Percentiles rank a stretch among this genome's conserved stretches.
Conservation (phyloP, 139 green algal genomes). For the Yamagishiella unicocca region DNA sequence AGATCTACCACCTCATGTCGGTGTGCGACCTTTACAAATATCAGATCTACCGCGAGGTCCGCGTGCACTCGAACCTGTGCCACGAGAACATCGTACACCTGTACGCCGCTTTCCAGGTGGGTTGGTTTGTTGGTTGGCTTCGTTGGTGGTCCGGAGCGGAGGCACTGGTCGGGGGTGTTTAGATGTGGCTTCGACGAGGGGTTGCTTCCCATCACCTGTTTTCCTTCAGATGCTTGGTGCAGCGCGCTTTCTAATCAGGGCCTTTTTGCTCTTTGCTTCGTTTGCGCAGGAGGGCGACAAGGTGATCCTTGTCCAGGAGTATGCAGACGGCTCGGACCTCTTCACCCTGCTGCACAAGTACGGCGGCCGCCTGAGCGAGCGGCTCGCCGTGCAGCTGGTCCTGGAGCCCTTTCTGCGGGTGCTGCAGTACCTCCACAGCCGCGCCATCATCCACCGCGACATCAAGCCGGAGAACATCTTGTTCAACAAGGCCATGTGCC, state of each 20-base stretch:
- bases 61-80: constrained; percentile 60
- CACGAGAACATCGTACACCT: constrained; percentile 75
- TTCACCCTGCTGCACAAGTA: constrained; percentile 74
- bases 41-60: constrained; percentile 75
- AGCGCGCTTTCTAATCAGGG: neutral
- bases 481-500: constrained; percentile 66
- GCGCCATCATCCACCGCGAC: constrained; percentile 69
- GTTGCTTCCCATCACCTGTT: neutral
- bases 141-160: no score
- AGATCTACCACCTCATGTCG: constrained; percentile 62
- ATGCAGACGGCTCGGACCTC: constrained; percentile 69
- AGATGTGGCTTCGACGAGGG: neutral
- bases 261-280: neutral
- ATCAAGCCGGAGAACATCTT: constrained; percentile 78
- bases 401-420: constrained; percentile 74
- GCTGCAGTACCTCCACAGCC: constrained; percentile 64
- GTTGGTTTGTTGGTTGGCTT: neutral
- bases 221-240: neutral
- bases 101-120: constrained; percentile 63
- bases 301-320: constrained; percentile 70
- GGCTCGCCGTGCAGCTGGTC: constrained; percentile 72
- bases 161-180: neutral
- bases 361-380: constrained; percentile 67
- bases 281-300: constrained; percentile 53
- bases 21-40: constrained; percentile 74